Evolutionary conservation across 371 early-diverging fungal genomes (phyloP), one percentile per base, ranked within the genome.

Genomic region (Mycotypha africana): DNA sequence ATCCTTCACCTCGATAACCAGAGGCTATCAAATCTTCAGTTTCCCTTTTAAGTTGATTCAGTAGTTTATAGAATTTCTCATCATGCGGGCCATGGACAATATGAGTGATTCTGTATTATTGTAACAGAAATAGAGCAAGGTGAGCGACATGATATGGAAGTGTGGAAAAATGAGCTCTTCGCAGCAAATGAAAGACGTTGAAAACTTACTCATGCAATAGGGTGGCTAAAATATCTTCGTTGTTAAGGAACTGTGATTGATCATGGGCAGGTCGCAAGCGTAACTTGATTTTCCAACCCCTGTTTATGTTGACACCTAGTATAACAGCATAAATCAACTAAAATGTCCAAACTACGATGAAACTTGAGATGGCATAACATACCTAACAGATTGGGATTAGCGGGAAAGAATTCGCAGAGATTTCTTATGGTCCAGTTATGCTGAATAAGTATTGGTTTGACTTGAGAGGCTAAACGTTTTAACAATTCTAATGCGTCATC

Each of bases 191-290:
- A 14, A 12, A n/a, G 28, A n/a, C 7, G 22, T 39, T 60, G 49
- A n/a, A n/a, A n/a, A n/a, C n/a, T n/a, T 61, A 76, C 74, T 82
- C 85, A 49, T 85, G 85, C 34, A 85, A 61, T 67, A 81, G 67
- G 0, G 85, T 82, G 10, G 82, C 84, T n/a, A 86, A 45, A 16
- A 84, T 54, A 43, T 68, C 69, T 40, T 81, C 65, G 22, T 76
- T 75, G 17, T 74, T 70, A 8, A 74, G 53, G 65, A 85, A 84
- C 19, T 31, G 12, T 1, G 42, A 52, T 14, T 70, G 67, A 39
- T 79, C 74, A 42, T 55, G 52, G 21, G 61, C 62, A 4, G 67
- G 69, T 26, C 86, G 67, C 33, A 86, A 55, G 14, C 86, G 64
- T 15, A 86, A 54, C 20, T 65, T 62, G 53, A 86, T 79, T 52